Evolutionary conservation across 148 eudicot species (phyloP).

Genomic region (Camellia japonica): DNA sequence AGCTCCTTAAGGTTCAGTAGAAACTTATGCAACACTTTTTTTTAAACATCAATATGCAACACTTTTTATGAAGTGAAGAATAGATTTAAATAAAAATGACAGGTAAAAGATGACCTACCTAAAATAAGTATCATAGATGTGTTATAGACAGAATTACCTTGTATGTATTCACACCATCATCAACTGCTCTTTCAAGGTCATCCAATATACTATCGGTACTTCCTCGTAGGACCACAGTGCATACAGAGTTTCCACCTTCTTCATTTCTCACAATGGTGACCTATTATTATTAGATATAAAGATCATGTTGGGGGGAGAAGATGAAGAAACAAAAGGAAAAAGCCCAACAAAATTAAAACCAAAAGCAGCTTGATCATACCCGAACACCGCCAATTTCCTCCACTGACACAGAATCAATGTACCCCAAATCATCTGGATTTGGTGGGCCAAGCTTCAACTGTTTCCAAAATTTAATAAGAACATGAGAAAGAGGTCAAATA

Average conservation of each 20-base stretch:
- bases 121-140: no score
- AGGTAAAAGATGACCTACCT: no score
- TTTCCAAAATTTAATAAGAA: conserved; percentile 14
- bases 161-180: conserved; percentile 93
- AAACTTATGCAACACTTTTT: not conserved
- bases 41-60: no score
- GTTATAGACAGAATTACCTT: conserved; percentile 39
- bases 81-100: no score
- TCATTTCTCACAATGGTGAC: conserved; percentile 93
- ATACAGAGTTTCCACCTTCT: conserved; percentile 85
- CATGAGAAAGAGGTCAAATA: not conserved
- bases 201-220: conserved; percentile 98
- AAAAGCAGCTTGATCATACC: conserved; percentile 38
- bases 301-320: not conserved
- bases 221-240: conserved; percentile 82
- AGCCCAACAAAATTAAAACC: not conserved
- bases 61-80: no score
- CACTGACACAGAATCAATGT: conserved; percentile 79
- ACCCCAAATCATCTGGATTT: conserved; percentile 80
- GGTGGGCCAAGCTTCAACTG: conserved; percentile 95
- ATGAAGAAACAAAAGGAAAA: not conserved
- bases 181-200: conserved; percentile 98
- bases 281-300: conserved; percentile 26
- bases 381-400: conserved; percentile 89
- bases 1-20: not conserved